Base-by-base conservation (phyloP, 225 moss, liverwort and hornwort species). In the Pseudoscleropodium purum region DNA sequence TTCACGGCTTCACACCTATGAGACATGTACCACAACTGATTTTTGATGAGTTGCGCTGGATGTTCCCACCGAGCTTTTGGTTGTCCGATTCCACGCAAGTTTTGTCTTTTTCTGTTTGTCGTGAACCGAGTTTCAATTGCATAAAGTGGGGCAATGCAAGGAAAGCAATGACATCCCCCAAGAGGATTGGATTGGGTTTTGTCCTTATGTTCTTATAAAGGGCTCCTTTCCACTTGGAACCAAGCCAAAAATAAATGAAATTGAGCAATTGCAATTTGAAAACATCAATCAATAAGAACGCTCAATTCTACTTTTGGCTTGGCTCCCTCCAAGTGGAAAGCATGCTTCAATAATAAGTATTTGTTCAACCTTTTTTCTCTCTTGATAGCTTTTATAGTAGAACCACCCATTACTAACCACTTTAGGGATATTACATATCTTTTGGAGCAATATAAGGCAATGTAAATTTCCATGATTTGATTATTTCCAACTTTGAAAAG, bases 111-210 rank as follows among this genome's bases (percentile, higher is more conserved):
- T 39, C 39, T 39, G 27, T 59, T 59, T 79, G 79, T 39, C 0
- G 7, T 11, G 57, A n/a, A 5, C 0, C 0, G 0, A n/a, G 17
- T 24, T 23, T 57, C 0, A 1, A 57, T 79, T 17, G 17, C 18
- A 57, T 6, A 27, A 27, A 59, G 59, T 10, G 25, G 5, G 18
- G 56, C 4, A 0, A 34, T n/a, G 39, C 1, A 27, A 57, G 9
- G 16, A 18, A 79, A 79, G 57, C 27, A 79, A 57, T n/a, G n/a
- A 4, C 4, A 1, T 24, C 3, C 7, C 0, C 3, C 1, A 9
- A 16, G 37, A 6, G 26, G 36, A 4, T 16, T 25, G n/a, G 37
- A 4, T 17, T 47, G 47, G 47, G 47, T 47, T 47, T 25, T 25
- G 37, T 10, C 9, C 9, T 37, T 6, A 37, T 11, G n/a, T 11